These are phyloP conservation scores for Volutella citrinella DNA, from an alignment of 2,329 filamentous ascomycete genomes.

Conservation along the genomic window DNA sequence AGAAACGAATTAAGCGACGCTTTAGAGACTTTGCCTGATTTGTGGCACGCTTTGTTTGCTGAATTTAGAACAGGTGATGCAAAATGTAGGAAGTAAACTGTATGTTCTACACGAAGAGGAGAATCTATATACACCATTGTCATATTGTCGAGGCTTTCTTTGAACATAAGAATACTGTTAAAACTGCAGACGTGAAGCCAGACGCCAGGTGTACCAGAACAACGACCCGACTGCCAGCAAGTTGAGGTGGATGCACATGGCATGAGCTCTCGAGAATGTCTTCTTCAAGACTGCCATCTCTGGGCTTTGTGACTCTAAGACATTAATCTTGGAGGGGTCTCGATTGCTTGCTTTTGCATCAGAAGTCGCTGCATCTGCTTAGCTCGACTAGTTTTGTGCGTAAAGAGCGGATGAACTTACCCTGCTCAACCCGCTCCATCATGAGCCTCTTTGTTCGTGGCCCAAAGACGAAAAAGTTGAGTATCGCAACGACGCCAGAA, in stretches of 20 bases:
- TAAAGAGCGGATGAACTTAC: no score
- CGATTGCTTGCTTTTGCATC: slow-evolving; percentile 15
- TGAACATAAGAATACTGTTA: slow-evolving; percentile 1
- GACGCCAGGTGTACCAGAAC: slow-evolving; percentile 29
- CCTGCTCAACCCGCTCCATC: slow-evolving; percentile 24
- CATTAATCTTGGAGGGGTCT: no score
- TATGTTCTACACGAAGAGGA: no score
- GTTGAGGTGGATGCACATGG: slow-evolving; percentile 43
- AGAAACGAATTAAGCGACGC: no score
- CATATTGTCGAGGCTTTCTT: no score
- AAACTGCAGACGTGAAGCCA: slow-evolving; percentile 19
- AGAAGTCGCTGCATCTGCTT: slow-evolving; percentile 8
- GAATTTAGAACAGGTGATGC: no score
- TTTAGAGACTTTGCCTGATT: no score
- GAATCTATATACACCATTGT: no score
- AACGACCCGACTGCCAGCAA: slow-evolving; percentile 31
- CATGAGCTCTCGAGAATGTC: slow-evolving; percentile 33
- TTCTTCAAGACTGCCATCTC: slow-evolving; percentile 22
- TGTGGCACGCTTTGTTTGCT: no score
- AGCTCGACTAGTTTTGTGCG: no score
- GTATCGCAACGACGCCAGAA: slow-evolving; percentile 25
- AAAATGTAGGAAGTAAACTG: no score
- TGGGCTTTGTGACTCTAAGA: slow-evolving; percentile 10
- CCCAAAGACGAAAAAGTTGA: slow-evolving; percentile 37
- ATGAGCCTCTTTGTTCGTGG: slow-evolving; percentile 30